Evolutionary conservation across 2,329 filamentous ascomycete genomes (phyloP).

Genomic region (Colletotrichum tropicicola): DNA sequence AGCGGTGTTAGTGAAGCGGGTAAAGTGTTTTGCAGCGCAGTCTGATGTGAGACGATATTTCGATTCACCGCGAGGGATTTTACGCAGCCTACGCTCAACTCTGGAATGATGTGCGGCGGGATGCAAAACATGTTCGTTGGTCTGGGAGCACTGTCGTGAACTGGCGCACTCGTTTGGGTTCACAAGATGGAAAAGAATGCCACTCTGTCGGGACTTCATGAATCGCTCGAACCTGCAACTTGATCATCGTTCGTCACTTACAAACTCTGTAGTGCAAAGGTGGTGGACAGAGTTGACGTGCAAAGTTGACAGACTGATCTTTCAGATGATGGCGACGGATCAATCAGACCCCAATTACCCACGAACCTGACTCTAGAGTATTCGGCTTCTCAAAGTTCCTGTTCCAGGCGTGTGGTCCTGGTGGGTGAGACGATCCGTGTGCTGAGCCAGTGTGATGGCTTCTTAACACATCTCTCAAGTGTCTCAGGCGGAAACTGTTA

Average conservation of each 20-base stretch:
- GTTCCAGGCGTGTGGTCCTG: constrained; percentile 18
- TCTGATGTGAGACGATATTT: neutral
- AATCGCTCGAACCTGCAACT: neutral
- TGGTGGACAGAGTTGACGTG: neutral
- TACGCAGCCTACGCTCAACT: neutral
- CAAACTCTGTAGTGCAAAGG: neutral
- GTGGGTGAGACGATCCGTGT: constrained; percentile 9
- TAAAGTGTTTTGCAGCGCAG: neutral
- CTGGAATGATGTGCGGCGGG: neutral
- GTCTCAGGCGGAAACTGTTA: neutral
- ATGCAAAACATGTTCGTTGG: too few species aligned
- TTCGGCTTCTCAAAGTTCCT: constrained; percentile 25
- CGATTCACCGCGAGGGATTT: neutral
- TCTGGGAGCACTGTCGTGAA: neutral
- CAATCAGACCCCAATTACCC: neutral
- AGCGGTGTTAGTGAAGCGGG: neutral
- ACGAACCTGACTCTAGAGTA: constrained; percentile 14
- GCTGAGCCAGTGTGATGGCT: neutral
- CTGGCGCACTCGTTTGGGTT: neutral
- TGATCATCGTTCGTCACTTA: neutral
- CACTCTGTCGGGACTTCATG: neutral
- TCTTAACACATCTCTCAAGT: neutral
- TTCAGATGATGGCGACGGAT: constrained; percentile 16
- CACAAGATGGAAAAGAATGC: neutral
- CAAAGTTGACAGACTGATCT: neutral